Conservation (phyloP, 371 early-diverging fungal genomes). For the Quaeritorhiza haematococci region DNA sequence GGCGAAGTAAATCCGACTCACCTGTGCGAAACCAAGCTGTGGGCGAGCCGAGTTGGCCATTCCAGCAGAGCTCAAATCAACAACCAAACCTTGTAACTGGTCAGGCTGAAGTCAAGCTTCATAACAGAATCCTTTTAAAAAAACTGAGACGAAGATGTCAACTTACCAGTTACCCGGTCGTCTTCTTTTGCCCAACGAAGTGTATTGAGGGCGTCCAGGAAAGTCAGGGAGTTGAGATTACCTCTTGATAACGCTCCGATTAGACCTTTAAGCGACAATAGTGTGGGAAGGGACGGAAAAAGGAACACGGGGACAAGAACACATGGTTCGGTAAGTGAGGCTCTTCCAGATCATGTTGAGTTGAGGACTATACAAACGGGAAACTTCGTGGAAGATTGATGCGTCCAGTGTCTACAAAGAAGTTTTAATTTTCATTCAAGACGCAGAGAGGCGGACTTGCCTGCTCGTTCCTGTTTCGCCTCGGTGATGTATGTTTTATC, state of each 20-base stretch:
- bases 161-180: background rate
- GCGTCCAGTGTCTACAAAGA: too few relatives aligned
- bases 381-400: too few relatives aligned
- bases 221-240: slow-evolving; percentile 2
- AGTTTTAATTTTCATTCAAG: too few relatives aligned
- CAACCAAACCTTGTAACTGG: slow-evolving; percentile 17
- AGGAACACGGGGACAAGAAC: background rate
- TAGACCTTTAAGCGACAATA: too few relatives aligned
- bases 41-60: too few relatives aligned
- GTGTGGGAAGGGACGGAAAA: too few relatives aligned
- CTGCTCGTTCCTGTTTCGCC: background rate
- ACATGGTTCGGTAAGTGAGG: background rate
- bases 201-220: slow-evolving; percentile 4
- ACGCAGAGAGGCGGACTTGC: background rate
- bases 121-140: background rate
- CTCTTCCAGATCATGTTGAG: too few relatives aligned
- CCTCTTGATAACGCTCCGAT: background rate
- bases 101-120: slow-evolving; percentile 10
- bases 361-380: too few relatives aligned
- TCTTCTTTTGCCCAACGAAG: background rate
- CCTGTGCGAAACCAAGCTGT: too few relatives aligned
- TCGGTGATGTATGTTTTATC: slow-evolving; percentile 2
- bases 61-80: slow-evolving; percentile 15
- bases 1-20: too few relatives aligned
- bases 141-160: background rate